Percentiles rank a stretch among this genome's conserved stretches.
phyloP scores from a whole-genome alignment of 306 rosid genomes.

The Notholithocarpus densiflorus region DNA sequence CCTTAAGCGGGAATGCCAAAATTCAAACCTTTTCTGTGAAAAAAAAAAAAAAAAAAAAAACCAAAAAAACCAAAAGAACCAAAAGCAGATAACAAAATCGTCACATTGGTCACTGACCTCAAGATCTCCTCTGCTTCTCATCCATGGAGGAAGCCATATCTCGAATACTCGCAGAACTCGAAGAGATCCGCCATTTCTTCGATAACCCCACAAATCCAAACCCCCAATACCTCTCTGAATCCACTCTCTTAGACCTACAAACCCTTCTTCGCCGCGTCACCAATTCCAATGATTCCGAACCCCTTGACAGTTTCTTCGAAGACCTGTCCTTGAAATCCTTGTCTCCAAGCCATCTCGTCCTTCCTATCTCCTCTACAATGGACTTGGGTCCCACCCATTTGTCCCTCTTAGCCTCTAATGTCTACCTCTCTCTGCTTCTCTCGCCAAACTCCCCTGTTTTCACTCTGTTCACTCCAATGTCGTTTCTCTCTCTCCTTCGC shows the following conservation, averaged over 20 bases:
- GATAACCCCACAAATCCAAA: constrained; percentile 25
- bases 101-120: neutral
- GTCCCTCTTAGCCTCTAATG: constrained; percentile 63
- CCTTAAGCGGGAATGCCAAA: constrained; percentile 14
- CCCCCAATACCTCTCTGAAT: constrained; percentile 43
- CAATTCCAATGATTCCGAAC: constrained; percentile 20
- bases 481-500: constrained; percentile 81
- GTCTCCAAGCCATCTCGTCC: constrained; percentile 55
- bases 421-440: constrained; percentile 66
- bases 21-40: neutral
- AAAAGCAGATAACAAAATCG: too few species aligned
- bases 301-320: constrained; percentile 41
- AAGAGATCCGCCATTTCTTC: constrained; percentile 41
- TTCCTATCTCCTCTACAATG: constrained; percentile 61
- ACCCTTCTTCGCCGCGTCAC: constrained; percentile 33
- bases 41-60: neutral
- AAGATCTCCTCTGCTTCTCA: neutral
- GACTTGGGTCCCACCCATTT: constrained; percentile 51
- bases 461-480: constrained; percentile 79
- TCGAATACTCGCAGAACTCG: constrained; percentile 58
- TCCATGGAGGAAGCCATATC: constrained; percentile 50
- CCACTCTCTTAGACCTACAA: constrained; percentile 61
- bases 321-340: constrained; percentile 56
- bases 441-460: constrained; percentile 76
- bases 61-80: neutral